A percentile compares a stretch with the other conserved stretches of the same genome.
These are phyloP conservation scores for Pseudopyricularia cyperi DNA, from an alignment of 2,329 filamentous ascomycete genomes.

Conservation along the genomic window DNA sequence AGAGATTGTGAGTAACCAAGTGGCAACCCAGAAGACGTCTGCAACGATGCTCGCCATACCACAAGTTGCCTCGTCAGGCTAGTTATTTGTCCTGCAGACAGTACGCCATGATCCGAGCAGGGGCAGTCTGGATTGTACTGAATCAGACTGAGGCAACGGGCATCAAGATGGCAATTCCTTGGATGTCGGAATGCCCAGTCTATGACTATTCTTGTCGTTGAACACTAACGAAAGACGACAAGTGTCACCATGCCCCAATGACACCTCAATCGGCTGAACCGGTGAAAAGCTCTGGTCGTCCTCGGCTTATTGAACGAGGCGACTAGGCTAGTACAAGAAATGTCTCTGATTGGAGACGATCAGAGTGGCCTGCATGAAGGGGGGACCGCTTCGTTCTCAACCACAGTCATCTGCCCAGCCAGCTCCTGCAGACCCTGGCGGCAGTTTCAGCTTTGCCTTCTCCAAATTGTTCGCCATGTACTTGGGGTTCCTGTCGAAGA, in stretches of 20 bases:
- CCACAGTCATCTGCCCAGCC: neutral
- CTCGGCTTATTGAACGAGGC: neutral
- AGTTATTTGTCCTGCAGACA: neutral
- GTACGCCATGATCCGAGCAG: neutral
- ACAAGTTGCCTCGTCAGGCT: neutral
- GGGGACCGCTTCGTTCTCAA: neutral
- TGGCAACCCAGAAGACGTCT: neutral
- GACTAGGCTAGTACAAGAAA: neutral
- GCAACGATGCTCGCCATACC: neutral
- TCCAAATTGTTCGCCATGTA: neutral
- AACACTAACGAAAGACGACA: neutral
- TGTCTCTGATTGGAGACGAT: neutral
- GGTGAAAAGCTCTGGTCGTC: neutral
- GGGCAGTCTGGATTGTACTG: neutral
- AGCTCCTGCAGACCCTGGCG: neutral
- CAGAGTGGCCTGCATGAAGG: neutral
- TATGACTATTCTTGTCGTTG: neutral
- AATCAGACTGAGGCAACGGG: neutral
- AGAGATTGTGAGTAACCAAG: neutral
- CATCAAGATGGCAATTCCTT: neutral
- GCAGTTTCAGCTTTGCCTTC: neutral
- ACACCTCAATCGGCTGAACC: neutral
- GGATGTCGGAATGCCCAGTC: neutral
- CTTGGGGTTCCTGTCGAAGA: neutral
- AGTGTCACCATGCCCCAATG: neutral